Base-by-base conservation (phyloP, 2,329 filamentous ascomycete genomes). In the Zasmidium citrigriseum region DNA sequence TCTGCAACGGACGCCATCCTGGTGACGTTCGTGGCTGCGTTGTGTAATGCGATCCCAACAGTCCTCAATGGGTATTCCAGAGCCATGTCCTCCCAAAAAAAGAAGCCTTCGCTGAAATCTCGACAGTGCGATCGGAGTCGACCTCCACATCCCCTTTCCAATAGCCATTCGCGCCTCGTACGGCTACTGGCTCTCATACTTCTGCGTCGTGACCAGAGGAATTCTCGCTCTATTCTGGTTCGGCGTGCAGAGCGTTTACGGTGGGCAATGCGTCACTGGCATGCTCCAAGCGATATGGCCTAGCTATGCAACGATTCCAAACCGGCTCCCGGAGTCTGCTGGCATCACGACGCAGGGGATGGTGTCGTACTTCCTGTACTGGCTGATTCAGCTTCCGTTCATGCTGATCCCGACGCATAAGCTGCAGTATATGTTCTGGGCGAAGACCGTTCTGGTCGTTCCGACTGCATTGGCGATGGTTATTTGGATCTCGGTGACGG, bases 31-130 rank as follows among this genome's bases (percentile, higher is more conserved):
- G 67, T 81, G 9, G 78, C 73, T 5, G 81, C 80, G 69, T 76
- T 81, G 68, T 79, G 82, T 58, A 78, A 83, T 53, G 80, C 80
- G 38, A 76, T 83, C 45, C 83, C 88, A 21, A 87, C 86, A 47
- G 82, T 83, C 16, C 76, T 82, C 11, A 86, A 84, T 63, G 58
- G 58, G 34, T 41, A 41, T 11, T 41, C 14, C 5, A 41, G 34
- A 4, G n/a, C n/a, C n/a, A n/a, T n/a, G n/a, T n/a, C n/a, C n/a
- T n/a, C n/a, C n/a, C n/a, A n/a, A n/a, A n/a, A n/a, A n/a, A n/a
- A n/a, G 16, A 16, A 41, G 7, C 4, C 7, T n/a, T 16, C 12
- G 5, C 34, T 41, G 34, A 41, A 11, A n/a, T 41, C 18, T 4
- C 4, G 16, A 41, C 5, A 41, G 34, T 22, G 49, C 58, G 14